phyloP scores from a whole-genome alignment of 441 rosid species.

The Jatropha podagrica region DNA sequence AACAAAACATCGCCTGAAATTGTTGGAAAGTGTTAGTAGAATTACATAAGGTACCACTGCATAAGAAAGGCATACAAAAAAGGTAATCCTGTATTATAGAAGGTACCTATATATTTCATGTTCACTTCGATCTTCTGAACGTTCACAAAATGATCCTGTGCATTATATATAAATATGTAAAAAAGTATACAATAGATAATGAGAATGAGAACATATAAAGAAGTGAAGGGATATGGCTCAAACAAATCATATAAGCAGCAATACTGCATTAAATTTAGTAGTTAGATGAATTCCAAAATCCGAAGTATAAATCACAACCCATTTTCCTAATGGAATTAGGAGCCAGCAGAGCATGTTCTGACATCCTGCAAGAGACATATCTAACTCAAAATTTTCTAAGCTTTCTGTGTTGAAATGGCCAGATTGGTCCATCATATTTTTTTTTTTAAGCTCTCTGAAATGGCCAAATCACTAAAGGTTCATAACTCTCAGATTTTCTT shows the following conservation, averaged over 20 bases:
- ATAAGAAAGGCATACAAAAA: neutral
- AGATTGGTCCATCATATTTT: neutral
- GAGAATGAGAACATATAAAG: neutral
- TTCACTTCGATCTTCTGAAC: constrained; percentile 63
- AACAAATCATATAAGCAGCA: constrained; percentile 4
- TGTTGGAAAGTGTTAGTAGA: neutral
- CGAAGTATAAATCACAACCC: neutral
- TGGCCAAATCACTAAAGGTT: neutral
- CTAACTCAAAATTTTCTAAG: neutral
- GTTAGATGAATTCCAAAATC: neutral
- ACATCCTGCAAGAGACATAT: neutral
- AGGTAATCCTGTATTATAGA: neutral
- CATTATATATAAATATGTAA: constrained; percentile 19
- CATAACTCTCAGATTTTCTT: neutral
- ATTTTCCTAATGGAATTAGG: neutral
- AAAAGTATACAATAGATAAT: constrained; percentile 2
- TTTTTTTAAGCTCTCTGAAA: neutral
- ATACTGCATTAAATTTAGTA: neutral
- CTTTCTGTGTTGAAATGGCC: too few relatives aligned
- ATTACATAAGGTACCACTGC: neutral
- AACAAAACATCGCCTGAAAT: neutral
- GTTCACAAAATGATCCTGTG: constrained; percentile 75
- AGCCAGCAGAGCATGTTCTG: neutral
- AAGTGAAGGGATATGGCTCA: neutral
- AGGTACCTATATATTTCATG: constrained; percentile 89